Percentiles rank a stretch among this genome's conserved stretches.
phyloP scores from a whole-genome alignment of 2,329 filamentous ascomycete species.

The Claviceps pazoutovae region DNA sequence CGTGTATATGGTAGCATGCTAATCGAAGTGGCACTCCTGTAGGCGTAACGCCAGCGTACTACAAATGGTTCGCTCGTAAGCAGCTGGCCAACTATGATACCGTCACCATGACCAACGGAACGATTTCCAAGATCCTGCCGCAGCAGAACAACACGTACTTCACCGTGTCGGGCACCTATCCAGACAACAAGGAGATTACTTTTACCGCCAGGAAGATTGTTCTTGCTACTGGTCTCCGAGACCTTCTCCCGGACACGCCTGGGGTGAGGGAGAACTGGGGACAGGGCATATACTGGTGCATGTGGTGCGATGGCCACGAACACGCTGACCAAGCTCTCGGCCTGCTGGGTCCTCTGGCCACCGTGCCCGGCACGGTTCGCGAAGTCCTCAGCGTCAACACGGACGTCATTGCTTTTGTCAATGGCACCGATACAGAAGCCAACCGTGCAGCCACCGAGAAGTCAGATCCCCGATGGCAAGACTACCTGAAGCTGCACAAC shows the following conservation, averaged over 20 bases:
- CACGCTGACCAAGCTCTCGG: constrained; percentile 45
- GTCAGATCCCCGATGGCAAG: constrained; percentile 31
- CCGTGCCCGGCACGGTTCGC: constrained; percentile 29
- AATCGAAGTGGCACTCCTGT: too few species aligned
- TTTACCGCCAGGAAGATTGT: constrained; percentile 40
- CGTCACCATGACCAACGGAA: constrained; percentile 35
- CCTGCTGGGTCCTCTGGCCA: constrained; percentile 31
- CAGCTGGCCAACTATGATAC: constrained; percentile 38
- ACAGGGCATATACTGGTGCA: constrained; percentile 48
- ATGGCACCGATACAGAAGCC: constrained; percentile 40
- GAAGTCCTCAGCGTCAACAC: constrained; percentile 41
- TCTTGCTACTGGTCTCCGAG: constrained; percentile 42
- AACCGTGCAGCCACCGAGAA: constrained; percentile 23
- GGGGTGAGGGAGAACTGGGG: constrained; percentile 42
- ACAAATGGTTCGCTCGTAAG: constrained; percentile 37
- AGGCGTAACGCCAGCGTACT: constrained; percentile 41
- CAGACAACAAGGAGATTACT: constrained; percentile 11
- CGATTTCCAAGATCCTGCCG: constrained; percentile 29
- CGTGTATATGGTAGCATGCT: background rate
- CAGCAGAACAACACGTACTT: constrained; percentile 30
- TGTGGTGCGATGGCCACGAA: constrained; percentile 51
- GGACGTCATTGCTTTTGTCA: constrained; percentile 43
- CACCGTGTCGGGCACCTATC: constrained; percentile 19
- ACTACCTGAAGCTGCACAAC: constrained; percentile 34
- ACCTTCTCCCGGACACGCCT: constrained; percentile 40